Evolutionary conservation across 495 filamentous ascomycete species (phyloP).

Genomic region (Penicillium paxilli): DNA sequence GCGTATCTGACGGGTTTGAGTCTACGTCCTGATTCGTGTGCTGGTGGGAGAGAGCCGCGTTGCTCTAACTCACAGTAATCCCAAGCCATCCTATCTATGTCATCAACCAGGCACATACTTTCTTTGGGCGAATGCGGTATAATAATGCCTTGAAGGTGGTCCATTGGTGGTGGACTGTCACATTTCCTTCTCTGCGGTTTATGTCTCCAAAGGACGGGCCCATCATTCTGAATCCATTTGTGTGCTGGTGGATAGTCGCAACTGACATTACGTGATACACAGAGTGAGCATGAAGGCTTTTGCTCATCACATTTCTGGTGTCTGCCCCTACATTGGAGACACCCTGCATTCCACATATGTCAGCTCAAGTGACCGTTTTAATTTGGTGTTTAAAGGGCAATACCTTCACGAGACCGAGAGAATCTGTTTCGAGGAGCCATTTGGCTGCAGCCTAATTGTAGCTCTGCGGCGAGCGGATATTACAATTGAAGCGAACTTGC

Average conservation of each 20-base stretch:
- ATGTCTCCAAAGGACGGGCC: slow-evolving; percentile 17
- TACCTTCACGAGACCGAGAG: too few relatives aligned
- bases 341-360: slow-evolving; percentile 14
- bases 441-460: too few relatives aligned
- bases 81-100: slow-evolving; percentile 26
- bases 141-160: not conserved
- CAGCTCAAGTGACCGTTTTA: too few relatives aligned
- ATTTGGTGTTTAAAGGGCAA: too few relatives aligned
- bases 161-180: not conserved
- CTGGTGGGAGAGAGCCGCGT: not conserved
- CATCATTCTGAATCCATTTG: slow-evolving; percentile 20
- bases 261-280: slow-evolving; percentile 6
- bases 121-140: not conserved
- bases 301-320: slow-evolving; percentile 29
- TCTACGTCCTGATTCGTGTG: too few relatives aligned
- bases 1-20: slow-evolving; percentile 14
- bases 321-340: slow-evolving; percentile 25
- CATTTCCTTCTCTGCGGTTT: slow-evolving; percentile 13
- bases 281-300: slow-evolving; percentile 22
- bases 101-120: slow-evolving; percentile 13
- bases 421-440: too few relatives aligned
- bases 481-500: too few relatives aligned
- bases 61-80: slow-evolving; percentile 23
- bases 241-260: slow-evolving; percentile 23
- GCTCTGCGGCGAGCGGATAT: too few relatives aligned